Evolutionary conservation across 306 rosid genomes (phyloP), one percentile per base, ranked within the genome.

Genomic region (Herpetospermum pedunculosum): DNA sequence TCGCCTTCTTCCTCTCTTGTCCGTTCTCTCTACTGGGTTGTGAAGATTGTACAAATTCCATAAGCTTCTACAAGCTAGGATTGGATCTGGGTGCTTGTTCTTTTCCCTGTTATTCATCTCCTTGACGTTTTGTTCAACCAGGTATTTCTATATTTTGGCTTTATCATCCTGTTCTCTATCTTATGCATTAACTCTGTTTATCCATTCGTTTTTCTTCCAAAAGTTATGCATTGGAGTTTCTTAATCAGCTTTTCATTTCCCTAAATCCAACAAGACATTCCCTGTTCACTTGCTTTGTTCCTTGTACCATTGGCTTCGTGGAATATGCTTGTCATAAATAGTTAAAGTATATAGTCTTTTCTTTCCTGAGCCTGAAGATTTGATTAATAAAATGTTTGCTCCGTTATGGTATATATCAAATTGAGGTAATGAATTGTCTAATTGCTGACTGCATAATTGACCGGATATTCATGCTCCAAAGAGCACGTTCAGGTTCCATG

Each of bases 11-110:
- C 18, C 44, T 62, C 21, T 80, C 52, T 76, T 73, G 74, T 25
- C 38, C 79, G 60, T 15, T n/a, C 26, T 49, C n/a, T 73, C 67
- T 72, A 14, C 34, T 72, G 67, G 12, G 37, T 18, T 40, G 30
- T 30, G 58, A 52, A 60, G 72, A 63, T 47, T 60, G 26, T 63
- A 32, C 48, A 81, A 83, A 41, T 88, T 84, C 87, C 84, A 72
- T 16, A 43, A 44, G 72, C 49, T 75, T 73, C 30, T 68, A 44
- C 77, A 16, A 47, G 74, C 75, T 65, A 16, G 52, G 55, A 77
- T 57, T 75, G 52, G 72, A 55, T 75, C 25, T 34, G 48, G 76
- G 78, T 69, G 62, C 40, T 14, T 35, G 44, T n/a, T 11, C 2
- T 15, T 64, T 37, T 47, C 34, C 52, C 73, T 28, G 41, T 63